A percentile compares a stretch with the other conserved stretches of the same genome.
Evolutionary conservation across 2,329 filamentous ascomycete species (phyloP).

Genomic region (Botrytis squamosa): DNA sequence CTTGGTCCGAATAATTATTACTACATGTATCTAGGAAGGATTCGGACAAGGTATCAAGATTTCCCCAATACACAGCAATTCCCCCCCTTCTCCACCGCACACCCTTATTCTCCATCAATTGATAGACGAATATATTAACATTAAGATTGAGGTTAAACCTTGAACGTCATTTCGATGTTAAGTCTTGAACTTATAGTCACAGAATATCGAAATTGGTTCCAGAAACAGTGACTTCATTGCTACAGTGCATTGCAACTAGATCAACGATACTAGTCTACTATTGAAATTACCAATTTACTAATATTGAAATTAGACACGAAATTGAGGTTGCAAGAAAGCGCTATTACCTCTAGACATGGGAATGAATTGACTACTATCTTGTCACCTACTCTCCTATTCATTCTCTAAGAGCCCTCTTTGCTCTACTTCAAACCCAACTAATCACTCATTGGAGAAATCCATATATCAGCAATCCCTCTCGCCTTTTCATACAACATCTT

Average conservation of each 20-base stretch:
- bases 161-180: background rate
- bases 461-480: background rate
- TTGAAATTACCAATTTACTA: background rate
- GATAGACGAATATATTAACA: background rate
- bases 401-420: background rate
- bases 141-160: background rate
- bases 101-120: background rate
- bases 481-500: too few species aligned
- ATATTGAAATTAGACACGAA: background rate
- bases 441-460: background rate
- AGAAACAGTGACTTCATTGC: background rate
- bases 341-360: background rate
- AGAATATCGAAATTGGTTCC: background rate
- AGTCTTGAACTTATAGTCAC: background rate
- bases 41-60: background rate
- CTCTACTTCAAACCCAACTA: background rate
- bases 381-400: background rate
- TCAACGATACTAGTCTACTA: too few species aligned
- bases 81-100: background rate
- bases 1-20: background rate
- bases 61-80: background rate
- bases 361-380: background rate
- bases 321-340: background rate
- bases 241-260: background rate
- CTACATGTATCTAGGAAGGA: background rate